Evolutionary conservation across 78 protist genomes (phyloP).

Genomic region (Pigoraptor vietnamica): DNA sequence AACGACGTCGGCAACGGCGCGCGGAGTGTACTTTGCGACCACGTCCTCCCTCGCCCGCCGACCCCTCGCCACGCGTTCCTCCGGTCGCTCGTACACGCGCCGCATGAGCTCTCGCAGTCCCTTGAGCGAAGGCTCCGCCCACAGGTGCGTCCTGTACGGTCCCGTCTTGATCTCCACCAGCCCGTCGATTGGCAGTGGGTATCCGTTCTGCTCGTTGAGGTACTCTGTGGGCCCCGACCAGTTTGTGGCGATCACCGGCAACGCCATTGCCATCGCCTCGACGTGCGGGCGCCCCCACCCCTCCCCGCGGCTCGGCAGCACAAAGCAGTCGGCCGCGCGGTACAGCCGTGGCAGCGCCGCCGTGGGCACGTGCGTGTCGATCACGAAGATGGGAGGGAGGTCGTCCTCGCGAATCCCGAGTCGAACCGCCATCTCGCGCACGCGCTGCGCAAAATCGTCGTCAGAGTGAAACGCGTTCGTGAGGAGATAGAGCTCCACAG

Average conservation of each 20-base stretch:
- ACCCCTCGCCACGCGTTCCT: too few relatives aligned
- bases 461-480: constrained; percentile 5
- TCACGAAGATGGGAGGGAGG: not conserved
- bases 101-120: not conserved
- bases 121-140: not conserved
- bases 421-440: not conserved
- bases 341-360: constrained; percentile 30
- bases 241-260: constrained; percentile 64
- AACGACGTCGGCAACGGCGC: too few relatives aligned
- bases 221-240: constrained; percentile 43
- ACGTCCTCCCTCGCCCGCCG: too few relatives aligned
- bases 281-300: constrained; percentile 54
- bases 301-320: constrained; percentile 30
- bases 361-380: not conserved
- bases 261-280: constrained; percentile 57
- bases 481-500: not conserved
- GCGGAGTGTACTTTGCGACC: too few relatives aligned
- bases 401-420: not conserved
- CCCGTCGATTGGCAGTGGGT: constrained; percentile 11
- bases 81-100: too few relatives aligned
- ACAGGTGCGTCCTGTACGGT: not conserved
- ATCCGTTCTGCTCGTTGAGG: not conserved
- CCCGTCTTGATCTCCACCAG: not conserved
- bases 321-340: constrained; percentile 15
- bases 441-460: not conserved